Base-by-base conservation (phyloP, 2,329 filamentous ascomycete species). In the Aspergillus chevalieri region DNA sequence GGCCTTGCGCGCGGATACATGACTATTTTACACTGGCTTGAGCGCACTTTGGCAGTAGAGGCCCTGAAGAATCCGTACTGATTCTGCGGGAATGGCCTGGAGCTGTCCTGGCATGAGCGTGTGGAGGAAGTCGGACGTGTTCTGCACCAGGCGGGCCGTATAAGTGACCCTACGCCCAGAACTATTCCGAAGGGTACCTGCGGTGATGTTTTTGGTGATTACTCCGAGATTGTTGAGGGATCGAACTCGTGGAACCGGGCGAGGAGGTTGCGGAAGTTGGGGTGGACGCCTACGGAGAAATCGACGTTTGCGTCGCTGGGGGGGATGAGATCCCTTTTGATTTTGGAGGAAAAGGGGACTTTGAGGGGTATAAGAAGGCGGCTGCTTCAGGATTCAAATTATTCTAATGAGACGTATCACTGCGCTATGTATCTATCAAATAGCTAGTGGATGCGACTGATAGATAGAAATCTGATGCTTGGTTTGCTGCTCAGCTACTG, bases 1-100 rank as follows among this genome's bases (percentile, higher is more conserved):
- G 76, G 78, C 57, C 62, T 78, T 2, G 74, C 75, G 3, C 56
- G 71, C 4, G 76, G 63, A 0, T 78, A 77, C 53, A 55, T 75
- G 6, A 61, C 65, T 0, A 52, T 79, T 1, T 58, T 78, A n/a
- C 74, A 76, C 54, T 66, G 69, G 49, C 60, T 78, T 15, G 76
- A 78, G 49, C 43, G 55, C 6, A 53, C 60, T 0, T 47, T 63
- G 3, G 50, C 65, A 0, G 50, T 56, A 6, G 59, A 69, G 6
- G 52, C 70, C 1, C 55, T 73, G 1, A 50, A 66, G 28, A 76
- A 78, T 51, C 74, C 74, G 0, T 79, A 78, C 57, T 78, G 72
- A 58, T 78, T 78, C 63, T 72, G 67, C 60, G 75, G 78, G 14
- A 52, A 50, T 21, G 47, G 44, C 6, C 36, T 49, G 17, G 47